Evolutionary conservation across 208 protist genomes (phyloP), one percentile per base, ranked within the genome.

Genomic region (Novymonas esmeraldas): DNA sequence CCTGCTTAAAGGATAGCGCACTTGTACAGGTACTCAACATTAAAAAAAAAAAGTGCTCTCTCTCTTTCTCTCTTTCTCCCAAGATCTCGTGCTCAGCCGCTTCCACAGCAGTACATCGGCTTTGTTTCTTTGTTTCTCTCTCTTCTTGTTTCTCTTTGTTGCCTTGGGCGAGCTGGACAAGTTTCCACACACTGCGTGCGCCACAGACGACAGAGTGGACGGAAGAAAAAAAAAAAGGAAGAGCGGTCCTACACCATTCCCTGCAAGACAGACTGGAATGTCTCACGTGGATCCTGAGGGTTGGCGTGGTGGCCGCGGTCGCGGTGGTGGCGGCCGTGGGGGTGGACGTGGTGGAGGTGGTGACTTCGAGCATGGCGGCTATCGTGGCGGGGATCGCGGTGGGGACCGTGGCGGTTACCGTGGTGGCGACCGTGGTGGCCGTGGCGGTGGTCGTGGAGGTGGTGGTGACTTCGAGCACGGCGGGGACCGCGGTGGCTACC

Each of bases 281-380:
- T n/a, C n/a, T n/a, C n/a, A n/a, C n/a, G n/a, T n/a, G 26, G 4
- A 50, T 10, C 49, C 36, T 31, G 45, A 52, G 13, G 45, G 64
- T 45, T 58, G 45, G 26, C 55, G 64, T 49, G 45, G 48, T 46
- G 64, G n/a, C n/a, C n/a, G n/a, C n/a, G n/a, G n/a, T n/a, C n/a
- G 36, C 41, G n/a, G n/a, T n/a, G n/a, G n/a, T n/a, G n/a, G n/a
- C n/a, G n/a, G n/a, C n/a, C n/a, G n/a, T n/a, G n/a, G n/a, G n/a
- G n/a, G n/a, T n/a, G n/a, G n/a, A n/a, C n/a, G n/a, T n/a, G n/a
- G n/a, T n/a, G 33, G n/a, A n/a, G 7, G 24, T 3, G 16, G 48
- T 31, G 62, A 41, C 29, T 9, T 7, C 11, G 34, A 36, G 6
- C n/a, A 45, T 42, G 11, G 24, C 28, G 45, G 63, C 52, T 31